phyloP scores from a whole-genome alignment of 768 basidiomycete species.

The Crucibulum laeve region DNA sequence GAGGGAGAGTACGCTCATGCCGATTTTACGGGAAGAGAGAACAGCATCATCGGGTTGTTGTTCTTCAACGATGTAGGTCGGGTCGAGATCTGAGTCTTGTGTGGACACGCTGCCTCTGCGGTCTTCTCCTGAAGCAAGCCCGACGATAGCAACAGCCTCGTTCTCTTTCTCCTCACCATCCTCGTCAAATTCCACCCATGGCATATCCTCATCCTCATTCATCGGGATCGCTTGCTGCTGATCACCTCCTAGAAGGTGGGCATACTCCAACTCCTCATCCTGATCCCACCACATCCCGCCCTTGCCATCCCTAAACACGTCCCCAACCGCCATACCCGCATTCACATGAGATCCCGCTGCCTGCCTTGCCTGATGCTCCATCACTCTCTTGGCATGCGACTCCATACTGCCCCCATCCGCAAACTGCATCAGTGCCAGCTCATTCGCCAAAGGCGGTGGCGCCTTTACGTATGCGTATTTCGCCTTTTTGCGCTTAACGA shows the following conservation, averaged over 20 bases:
- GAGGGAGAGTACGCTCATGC: conserved; percentile 31
- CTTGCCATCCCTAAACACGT: conserved; percentile 54
- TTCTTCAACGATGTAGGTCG: conserved; percentile 39
- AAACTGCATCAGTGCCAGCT: conserved; percentile 69
- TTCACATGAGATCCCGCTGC: conserved; percentile 24
- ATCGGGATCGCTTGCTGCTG: conserved; percentile 16
- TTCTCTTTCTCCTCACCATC: conserved; percentile 19
- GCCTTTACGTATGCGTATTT: conserved; percentile 38
- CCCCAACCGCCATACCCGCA: conserved; percentile 31
- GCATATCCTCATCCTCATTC: conserved; percentile 20
- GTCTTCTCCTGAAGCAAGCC: conserved; percentile 11
- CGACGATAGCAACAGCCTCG: conserved; percentile 8
- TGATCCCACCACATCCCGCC: conserved; percentile 70
- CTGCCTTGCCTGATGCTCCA: conserved; percentile 48
- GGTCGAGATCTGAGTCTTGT: conserved; percentile 51
- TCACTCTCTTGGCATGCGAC: conserved; percentile 45
- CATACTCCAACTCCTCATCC: conserved; percentile 68
- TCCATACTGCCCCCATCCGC: conserved; percentile 60
- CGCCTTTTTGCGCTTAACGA: conserved; percentile 48
- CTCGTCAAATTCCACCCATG: conserved; percentile 39
- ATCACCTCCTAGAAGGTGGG: conserved; percentile 47
- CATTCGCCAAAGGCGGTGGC: conserved; percentile 55
- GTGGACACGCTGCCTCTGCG: conserved; percentile 45
- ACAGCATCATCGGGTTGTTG: conserved; percentile 23
- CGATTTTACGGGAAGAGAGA: conserved; percentile 28